Conservation (phyloP, 371 early-diverging fungal species). For the Rhizopus arrhizus region DNA sequence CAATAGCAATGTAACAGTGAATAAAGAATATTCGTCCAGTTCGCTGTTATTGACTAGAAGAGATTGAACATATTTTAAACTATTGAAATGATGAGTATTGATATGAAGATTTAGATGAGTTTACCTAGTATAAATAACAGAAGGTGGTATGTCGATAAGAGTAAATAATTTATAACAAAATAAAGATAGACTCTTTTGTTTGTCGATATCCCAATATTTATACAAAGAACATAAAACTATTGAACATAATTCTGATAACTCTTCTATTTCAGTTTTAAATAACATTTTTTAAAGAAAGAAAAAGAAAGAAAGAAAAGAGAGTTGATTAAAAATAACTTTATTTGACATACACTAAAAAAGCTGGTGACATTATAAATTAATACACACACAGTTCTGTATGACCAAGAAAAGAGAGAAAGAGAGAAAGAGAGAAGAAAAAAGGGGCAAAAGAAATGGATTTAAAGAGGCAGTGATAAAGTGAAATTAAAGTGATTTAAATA, state of each 20-base stretch:
- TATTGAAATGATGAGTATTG: slow-evolving; percentile 2
- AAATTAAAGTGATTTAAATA: too few relatives aligned
- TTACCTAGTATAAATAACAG: slow-evolving; percentile 39
- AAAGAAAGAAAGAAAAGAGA: slow-evolving; percentile 2
- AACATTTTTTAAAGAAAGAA: not conserved
- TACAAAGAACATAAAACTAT: slow-evolving; percentile 12
- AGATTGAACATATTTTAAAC: slow-evolving; percentile 35
- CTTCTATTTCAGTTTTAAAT: slow-evolving; percentile 3
- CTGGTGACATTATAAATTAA: slow-evolving; percentile 7
- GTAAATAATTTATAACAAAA: slow-evolving; percentile 23
- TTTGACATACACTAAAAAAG: not conserved
- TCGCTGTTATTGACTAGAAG: slow-evolving; percentile 24
- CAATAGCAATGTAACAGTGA: slow-evolving; percentile 37
- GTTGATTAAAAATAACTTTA: not conserved
- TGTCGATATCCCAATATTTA: slow-evolving; percentile 24
- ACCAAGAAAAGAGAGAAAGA: not conserved
- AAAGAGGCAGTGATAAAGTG: not conserved
- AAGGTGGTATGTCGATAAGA: slow-evolving; percentile 17
- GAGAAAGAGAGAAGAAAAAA: not conserved
- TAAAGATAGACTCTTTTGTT: slow-evolving; percentile 21
- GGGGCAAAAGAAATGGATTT: not conserved
- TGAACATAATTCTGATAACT: slow-evolving; percentile 25
- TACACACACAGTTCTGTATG: not conserved
- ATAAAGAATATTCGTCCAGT: slow-evolving; percentile 33
- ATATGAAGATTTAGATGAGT: not conserved